These are phyloP conservation scores for Deakozyma indianensis DNA, from an alignment of 805 yeast species.

Conservation along the genomic window DNA sequence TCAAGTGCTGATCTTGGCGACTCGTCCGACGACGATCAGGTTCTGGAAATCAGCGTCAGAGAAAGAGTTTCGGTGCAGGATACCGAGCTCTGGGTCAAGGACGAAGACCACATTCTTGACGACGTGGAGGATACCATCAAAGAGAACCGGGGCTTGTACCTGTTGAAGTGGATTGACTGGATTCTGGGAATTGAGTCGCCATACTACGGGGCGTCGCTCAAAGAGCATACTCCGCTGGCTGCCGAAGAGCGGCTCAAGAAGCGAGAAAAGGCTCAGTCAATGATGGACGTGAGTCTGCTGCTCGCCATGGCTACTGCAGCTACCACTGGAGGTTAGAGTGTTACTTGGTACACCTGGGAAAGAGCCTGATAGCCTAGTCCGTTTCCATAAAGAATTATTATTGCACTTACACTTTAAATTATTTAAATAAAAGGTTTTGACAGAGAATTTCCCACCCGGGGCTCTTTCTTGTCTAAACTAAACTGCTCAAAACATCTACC, in stretches of 20 bases:
- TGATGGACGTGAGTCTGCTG: not conserved
- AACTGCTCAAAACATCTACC: not conserved
- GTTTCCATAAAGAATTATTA: no score
- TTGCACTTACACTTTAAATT: no score
- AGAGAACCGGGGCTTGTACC: not conserved
- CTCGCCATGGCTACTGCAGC: not conserved
- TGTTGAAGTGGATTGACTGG: not conserved
- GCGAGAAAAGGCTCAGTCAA: not conserved
- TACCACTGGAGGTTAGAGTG: no score
- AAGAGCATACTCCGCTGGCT: not conserved
- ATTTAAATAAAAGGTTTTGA: no score
- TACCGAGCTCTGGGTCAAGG: conserved; percentile 1
- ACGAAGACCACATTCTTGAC: not conserved
- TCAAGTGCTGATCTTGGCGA: not conserved
- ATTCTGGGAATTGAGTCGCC: not conserved
- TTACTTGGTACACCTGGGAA: no score
- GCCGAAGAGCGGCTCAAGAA: not conserved
- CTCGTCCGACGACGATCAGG: not conserved
- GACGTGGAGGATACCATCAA: not conserved
- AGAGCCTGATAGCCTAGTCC: no score
- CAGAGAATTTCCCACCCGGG: no score
- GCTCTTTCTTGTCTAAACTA: no score
- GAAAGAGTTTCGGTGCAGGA: not conserved
- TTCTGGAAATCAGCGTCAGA: not conserved
- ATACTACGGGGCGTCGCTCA: not conserved